These are phyloP conservation scores for Monosporascus cannonballus DNA, from an alignment of 2,329 filamentous ascomycete species.

Conservation along the genomic window DNA sequence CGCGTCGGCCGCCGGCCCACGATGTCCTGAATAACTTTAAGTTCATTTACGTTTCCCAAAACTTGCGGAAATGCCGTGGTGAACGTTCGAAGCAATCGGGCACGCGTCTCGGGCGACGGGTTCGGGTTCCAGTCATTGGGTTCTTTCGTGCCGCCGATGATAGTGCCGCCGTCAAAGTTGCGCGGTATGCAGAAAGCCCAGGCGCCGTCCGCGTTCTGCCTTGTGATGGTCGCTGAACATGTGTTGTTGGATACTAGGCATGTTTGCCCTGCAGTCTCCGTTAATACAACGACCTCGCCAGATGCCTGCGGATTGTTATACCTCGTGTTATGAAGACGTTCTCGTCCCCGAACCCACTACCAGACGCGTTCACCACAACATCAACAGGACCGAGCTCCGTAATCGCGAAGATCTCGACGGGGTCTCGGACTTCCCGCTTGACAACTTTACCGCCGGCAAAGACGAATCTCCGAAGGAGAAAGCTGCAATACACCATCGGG, in stretches of 20 bases:
- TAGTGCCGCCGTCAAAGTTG: constrained; percentile 54
- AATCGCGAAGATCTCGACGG: constrained; percentile 32
- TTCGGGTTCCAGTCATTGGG: constrained; percentile 47
- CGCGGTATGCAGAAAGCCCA: constrained; percentile 60
- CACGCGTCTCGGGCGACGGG: constrained; percentile 40
- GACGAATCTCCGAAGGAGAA: constrained; percentile 36
- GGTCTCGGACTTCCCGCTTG: constrained; percentile 29
- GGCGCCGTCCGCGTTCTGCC: constrained; percentile 55
- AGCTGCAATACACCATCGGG: constrained; percentile 46
- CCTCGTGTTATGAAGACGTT: constrained; percentile 38
- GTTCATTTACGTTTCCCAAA: constrained; percentile 17
- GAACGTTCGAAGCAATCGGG: constrained; percentile 36
- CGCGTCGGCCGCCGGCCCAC: constrained; percentile 41
- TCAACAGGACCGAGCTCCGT: constrained; percentile 21
- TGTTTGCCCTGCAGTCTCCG: constrained; percentile 34
- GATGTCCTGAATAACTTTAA: constrained; percentile 33
- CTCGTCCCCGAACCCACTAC: constrained; percentile 37
- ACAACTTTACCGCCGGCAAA: constrained; percentile 30
- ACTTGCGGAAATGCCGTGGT: constrained; percentile 23
- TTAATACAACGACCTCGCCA: background rate
- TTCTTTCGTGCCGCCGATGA: constrained; percentile 63
- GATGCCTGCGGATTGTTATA: constrained; percentile 13
- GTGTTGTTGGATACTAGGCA: constrained; percentile 33
- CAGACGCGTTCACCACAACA: constrained; percentile 39
- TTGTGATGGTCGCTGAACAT: constrained; percentile 40